Evolutionary conservation across 2,329 filamentous ascomycete species (phyloP).

Genomic region (Ophiostoma piceae): DNA sequence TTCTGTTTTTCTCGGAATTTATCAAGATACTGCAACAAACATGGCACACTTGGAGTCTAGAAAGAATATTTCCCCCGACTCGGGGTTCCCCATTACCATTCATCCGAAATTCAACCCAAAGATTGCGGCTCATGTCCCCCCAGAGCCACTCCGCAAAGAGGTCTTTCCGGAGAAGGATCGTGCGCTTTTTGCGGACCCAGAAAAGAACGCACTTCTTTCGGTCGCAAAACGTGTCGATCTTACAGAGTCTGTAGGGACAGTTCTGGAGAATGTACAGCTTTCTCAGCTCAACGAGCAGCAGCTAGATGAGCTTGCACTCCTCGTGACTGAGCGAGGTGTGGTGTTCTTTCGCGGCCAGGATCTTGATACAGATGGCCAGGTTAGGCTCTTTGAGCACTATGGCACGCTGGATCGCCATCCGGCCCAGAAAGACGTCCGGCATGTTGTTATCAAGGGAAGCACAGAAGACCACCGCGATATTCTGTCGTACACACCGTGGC

Average conservation of each 20-base stretch:
- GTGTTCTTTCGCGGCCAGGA: constrained; percentile 47
- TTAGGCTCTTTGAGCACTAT: constrained; percentile 45
- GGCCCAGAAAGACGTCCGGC: constrained; percentile 40
- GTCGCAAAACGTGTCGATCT: background rate
- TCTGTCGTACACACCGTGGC: constrained; percentile 45
- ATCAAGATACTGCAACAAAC: background rate
- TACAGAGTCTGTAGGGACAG: background rate
- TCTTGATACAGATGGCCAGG: constrained; percentile 41
- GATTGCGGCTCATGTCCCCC: background rate
- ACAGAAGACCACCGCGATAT: constrained; percentile 43
- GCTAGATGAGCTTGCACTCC: constrained; percentile 46
- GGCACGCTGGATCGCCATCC: constrained; percentile 46
- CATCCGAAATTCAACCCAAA: background rate
- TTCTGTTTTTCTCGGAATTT: no score
- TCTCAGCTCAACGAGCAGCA: constrained; percentile 34
- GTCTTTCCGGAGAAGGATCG: constrained; percentile 2
- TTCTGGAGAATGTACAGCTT: background rate
- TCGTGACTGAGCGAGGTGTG: constrained; percentile 44
- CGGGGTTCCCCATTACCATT: background rate
- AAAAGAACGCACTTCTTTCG: background rate
- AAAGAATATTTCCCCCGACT: background rate
- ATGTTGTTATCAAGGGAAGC: constrained; percentile 43
- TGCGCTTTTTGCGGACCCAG: background rate
- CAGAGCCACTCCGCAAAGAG: background rate
- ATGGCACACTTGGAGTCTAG: background rate